Evolutionary conservation across 1,284 basidiomycete genomes (phyloP).

Genomic region (Bondarzewia mesenterica): DNA sequence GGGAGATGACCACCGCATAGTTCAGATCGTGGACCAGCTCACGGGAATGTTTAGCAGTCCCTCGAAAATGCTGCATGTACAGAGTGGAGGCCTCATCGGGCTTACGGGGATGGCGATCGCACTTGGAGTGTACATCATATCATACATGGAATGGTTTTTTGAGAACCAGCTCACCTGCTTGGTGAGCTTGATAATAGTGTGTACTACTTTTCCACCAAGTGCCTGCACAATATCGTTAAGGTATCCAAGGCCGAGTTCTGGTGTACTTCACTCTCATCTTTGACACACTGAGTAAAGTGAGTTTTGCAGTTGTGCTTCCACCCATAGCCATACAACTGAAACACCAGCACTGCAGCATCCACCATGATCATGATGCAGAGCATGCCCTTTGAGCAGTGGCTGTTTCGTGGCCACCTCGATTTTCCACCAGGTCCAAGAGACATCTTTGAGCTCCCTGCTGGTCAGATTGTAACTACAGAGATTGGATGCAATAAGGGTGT

Average conservation of each 20-base stretch:
- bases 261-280: conserved; percentile 99
- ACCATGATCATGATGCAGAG: no score
- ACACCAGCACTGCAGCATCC: no score
- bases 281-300: conserved; percentile 91
- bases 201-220: conserved; percentile 95
- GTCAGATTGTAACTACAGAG: no score
- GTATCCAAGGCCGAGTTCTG: conserved; percentile 95
- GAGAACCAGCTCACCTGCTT: conserved; percentile 87
- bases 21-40: conserved; percentile 89
- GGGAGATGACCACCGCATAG: conserved; percentile 77
- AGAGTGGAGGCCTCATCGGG: conserved; percentile 95
- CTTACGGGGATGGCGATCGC: conserved; percentile 96
- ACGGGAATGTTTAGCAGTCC: conserved; percentile 85
- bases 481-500: no score
- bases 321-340: conserved; percentile 3
- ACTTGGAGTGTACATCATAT: conserved; percentile 85
- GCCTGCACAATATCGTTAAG: conserved; percentile 97
- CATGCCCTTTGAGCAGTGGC: no score
- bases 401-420: no score
- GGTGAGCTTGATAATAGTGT: conserved; percentile 93
- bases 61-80: conserved; percentile 77
- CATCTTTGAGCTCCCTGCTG: no score
- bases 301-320: conserved; percentile 16
- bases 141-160: conserved; percentile 91
- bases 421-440: no score